Base-by-base conservation (phyloP, 1,284 basidiomycete species). In the Schizopora paradoxa region DNA sequence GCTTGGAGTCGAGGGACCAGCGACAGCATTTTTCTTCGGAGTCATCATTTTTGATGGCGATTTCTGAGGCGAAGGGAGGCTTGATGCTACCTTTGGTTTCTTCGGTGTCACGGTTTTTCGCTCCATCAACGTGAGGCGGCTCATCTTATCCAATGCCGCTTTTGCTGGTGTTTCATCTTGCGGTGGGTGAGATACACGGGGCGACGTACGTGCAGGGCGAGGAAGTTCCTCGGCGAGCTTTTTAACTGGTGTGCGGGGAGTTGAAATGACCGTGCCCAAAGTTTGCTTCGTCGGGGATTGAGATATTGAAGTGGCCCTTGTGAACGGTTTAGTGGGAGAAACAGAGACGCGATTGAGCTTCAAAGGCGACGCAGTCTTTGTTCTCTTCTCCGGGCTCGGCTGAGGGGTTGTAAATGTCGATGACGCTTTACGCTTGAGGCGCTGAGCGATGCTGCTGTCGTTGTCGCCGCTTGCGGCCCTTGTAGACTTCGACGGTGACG, bases 271-370 rank as follows among this genome's bases (percentile, higher is more conserved):
- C 14, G 14, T 8, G 22, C 8, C 7, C 7, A 16, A 22, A 14
- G 18, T 35, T 16, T 8, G 33, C 22, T 35, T 35, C 14, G 14
- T 3, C 10, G 33, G 33, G 8, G 33, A 35, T 10, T 6, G 33
- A 7, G 33, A 4, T 2, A 16, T 16, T 35, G 33, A 13, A 13
- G 33, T 10, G 3, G 33, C 18, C 7, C 33, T 22, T 16, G 10
- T 6, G 8, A 35, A 19, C 18, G 10, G 18, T 6, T 35, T 6
- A 10, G 33, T 10, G 18, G 36, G 26, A 22, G 23, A 19, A 11
- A 45, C 48, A n/a, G 43, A 39, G 22, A 49, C 11, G 5, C 48
- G 36, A 31, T 49, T 49, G 13, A 49, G 48, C 34, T 45, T 49
- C 6, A 39, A 41, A 5, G 48, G 48, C 5, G 43, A 45, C 2